phyloP scores from a whole-genome alignment of 129 eudicot genomes.

The Chrysanthemum makinoi region DNA sequence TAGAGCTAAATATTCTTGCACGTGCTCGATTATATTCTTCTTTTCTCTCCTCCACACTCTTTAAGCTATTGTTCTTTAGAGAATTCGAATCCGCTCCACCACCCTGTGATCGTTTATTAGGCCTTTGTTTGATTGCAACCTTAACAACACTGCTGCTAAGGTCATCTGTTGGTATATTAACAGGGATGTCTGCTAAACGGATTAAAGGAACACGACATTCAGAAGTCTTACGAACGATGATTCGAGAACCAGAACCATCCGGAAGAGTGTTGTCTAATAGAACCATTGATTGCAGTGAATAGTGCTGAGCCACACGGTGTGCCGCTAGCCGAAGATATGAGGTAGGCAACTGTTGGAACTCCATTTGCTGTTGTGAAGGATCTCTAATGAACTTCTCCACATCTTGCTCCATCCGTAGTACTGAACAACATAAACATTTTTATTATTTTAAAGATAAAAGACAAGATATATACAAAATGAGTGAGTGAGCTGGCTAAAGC shows the following conservation, averaged over 20 bases:
- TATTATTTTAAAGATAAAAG: background rate
- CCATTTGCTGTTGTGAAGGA: constrained; percentile 87
- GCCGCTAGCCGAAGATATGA: constrained; percentile 96
- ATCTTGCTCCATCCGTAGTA: constrained; percentile 95
- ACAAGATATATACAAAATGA: background rate
- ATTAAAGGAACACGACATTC: constrained; percentile 64
- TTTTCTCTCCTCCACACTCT: constrained; percentile 97
- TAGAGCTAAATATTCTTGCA: constrained; percentile 91
- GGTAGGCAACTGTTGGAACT: constrained; percentile 96
- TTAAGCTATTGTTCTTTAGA: constrained; percentile 53
- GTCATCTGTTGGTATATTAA: constrained; percentile 72
- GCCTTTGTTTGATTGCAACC: constrained; percentile 97
- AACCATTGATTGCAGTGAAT: constrained; percentile 96
- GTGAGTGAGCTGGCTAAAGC: background rate
- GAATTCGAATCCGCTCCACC: constrained; percentile 47
- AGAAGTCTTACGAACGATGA: constrained; percentile 80
- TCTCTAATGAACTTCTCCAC: constrained; percentile 88
- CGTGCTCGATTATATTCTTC: constrained; percentile 97
- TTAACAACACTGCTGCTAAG: constrained; percentile 43
- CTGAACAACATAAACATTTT: constrained; percentile 39
- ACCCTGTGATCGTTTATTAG: constrained; percentile 56
- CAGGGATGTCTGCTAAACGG: constrained; percentile 94
- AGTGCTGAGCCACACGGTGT: constrained; percentile 98
- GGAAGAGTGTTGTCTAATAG: constrained; percentile 69
- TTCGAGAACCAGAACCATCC: constrained; percentile 88